Percentiles rank a stretch among this genome's conserved stretches.
phyloP scores from a whole-genome alignment of 163 green algal genomes.

The Chlamydomonas reinhardtii region DNA sequence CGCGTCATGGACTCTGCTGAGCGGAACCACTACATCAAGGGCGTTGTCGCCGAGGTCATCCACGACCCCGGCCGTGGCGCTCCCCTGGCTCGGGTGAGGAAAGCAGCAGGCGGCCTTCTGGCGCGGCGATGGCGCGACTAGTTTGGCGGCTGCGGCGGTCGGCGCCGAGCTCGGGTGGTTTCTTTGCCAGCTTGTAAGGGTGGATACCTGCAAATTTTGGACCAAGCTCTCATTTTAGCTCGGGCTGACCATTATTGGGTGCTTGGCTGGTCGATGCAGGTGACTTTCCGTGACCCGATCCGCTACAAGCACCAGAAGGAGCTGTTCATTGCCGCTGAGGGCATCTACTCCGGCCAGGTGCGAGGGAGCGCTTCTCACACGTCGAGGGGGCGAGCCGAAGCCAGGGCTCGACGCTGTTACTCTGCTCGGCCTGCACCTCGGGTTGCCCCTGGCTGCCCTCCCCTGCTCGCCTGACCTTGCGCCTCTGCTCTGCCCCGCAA shows the following conservation, averaged over 20 bases:
- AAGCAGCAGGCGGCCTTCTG: background rate
- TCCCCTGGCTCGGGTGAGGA: constrained; percentile 91
- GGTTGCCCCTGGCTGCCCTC: too few species aligned
- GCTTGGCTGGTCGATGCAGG: constrained; percentile 60
- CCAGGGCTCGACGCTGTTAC: background rate
- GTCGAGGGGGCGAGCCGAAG: background rate
- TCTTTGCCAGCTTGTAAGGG: too few species aligned
- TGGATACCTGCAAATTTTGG: too few species aligned
- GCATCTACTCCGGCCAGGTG: constrained; percentile 95
- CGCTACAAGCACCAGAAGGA: constrained; percentile 97
- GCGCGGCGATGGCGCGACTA: too few species aligned
- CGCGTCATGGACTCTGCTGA: constrained; percentile 93
- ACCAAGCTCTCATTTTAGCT: too few species aligned
- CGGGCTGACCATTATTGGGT: too few species aligned
- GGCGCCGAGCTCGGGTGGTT: background rate
- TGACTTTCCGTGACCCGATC: constrained; percentile 95
- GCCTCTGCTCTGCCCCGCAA: too few species aligned
- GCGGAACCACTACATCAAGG: constrained; percentile 98
- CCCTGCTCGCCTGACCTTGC: too few species aligned
- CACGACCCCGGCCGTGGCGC: constrained; percentile 97
- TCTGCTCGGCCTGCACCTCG: too few species aligned
- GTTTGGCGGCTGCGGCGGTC: constrained; percentile 9
- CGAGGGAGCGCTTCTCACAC: background rate
- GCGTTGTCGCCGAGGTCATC: constrained; percentile 97
- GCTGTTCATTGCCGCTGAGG: constrained; percentile 97